Evolutionary conservation across 257 asterid species (phyloP), one percentile per base, ranked within the genome.

Genomic region (Solanum chilense): DNA sequence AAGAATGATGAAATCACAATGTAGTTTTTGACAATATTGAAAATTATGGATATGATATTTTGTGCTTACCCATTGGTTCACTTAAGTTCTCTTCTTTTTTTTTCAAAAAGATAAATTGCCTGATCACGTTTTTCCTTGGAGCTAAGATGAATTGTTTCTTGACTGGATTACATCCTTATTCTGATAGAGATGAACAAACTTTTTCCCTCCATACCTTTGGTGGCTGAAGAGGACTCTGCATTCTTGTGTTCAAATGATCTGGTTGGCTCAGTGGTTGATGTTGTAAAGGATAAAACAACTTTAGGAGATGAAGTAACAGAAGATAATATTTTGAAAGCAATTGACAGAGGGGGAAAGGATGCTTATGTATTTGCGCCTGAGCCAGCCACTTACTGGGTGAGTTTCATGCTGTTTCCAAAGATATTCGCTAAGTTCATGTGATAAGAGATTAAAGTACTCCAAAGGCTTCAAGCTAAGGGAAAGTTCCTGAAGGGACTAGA

Each of bases 181-280:
- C 87, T 86, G 88, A 85, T 90, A 96, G 99, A 97, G 92, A 89
- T 97, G 95, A 81, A 92, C 88, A 91, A 85, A 86, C 90, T 91
- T 21, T 97, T 94, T 91, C 99, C 99, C 85, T 91, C 94, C 16
- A 97, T 94, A 84, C 98, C 99, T 31, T 86, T 97, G 94, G 98
- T 97, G 78, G 99, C 99, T 7, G 98, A 97, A 91, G 99, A 97
- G 92, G 99, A 97, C 88, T 97, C 98, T 1, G 92, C 93, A 31
- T 97, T 92, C 60, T 89, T 97, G 88, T 94, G 95, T 84, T 90
- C 93, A 82, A 97, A 94, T 89, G 93, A 95, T 93, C 93, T 97
- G 41, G 97, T 83, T 12, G 91, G 86, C 88, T 95, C 96, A 86
- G 98, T 97, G 85, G 88, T 91, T 84, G 90, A 91, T 80, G 95